Evolutionary conservation across 768 basidiomycete genomes (phyloP).

Genomic region (Mycena galericulata): DNA sequence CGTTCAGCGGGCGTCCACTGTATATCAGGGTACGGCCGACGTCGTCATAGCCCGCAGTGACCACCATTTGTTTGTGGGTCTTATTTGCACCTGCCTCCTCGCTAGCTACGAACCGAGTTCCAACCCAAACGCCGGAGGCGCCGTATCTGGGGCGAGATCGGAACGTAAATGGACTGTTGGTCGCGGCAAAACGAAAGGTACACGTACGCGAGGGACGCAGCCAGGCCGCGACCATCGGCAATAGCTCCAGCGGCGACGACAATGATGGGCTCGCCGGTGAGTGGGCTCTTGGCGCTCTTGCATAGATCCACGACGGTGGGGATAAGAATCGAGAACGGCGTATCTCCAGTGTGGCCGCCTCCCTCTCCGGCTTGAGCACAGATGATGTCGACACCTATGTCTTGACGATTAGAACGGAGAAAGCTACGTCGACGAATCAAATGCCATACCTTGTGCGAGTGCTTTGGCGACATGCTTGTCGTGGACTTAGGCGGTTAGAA

Average conservation of each 20-base stretch:
- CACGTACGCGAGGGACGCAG: constrained; percentile 73
- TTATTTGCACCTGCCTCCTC: constrained; percentile 84
- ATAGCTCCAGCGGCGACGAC: constrained; percentile 91
- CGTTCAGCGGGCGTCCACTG: constrained; percentile 83
- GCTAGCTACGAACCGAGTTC: constrained; percentile 88
- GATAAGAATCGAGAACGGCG: constrained; percentile 83
- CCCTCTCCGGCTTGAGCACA: constrained; percentile 92
- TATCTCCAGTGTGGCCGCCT: constrained; percentile 90
- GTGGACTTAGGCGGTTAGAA: constrained; percentile 8
- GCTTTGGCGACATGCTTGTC: constrained; percentile 78
- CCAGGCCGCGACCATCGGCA: constrained; percentile 84
- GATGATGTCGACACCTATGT: constrained; percentile 93
- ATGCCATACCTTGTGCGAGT: constrained; percentile 70
- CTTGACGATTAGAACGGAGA: too few species aligned
- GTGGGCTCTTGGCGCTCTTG: constrained; percentile 72
- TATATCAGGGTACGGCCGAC: constrained; percentile 78
- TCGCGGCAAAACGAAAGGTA: neutral
- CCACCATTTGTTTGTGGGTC: constrained; percentile 74
- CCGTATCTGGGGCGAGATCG: constrained; percentile 65
- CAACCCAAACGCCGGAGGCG: constrained; percentile 89
- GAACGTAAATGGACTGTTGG: neutral
- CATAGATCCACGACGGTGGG: constrained; percentile 88
- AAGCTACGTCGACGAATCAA: constrained; percentile 3
- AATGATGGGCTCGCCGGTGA: constrained; percentile 81
- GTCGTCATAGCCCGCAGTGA: constrained; percentile 83